These are phyloP conservation scores for Wallacemonas collosoma DNA, from an alignment of 208 protist species.

Conservation along the genomic window DNA sequence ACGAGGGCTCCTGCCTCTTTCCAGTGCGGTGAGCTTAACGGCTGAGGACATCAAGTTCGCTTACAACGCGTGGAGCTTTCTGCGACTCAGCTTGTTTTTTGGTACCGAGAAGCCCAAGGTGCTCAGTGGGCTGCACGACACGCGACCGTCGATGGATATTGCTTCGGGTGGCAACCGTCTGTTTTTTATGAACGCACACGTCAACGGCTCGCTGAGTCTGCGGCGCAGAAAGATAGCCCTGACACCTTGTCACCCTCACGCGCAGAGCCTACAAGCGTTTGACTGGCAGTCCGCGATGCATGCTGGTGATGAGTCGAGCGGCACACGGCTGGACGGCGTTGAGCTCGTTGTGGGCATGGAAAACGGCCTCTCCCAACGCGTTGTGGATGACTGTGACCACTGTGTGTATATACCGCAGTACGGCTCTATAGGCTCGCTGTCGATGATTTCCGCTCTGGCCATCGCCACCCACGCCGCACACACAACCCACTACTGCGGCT, in stretches of 20 bases:
- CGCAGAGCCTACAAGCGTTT: constrained; percentile 52
- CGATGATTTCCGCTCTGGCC: constrained; percentile 78
- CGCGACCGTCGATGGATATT: constrained; percentile 78
- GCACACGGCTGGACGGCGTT: constrained; percentile 23
- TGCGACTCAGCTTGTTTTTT: constrained; percentile 81
- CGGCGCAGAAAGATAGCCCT: constrained; percentile 51
- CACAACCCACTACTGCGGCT: neutral
- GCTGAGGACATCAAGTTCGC: constrained; percentile 91
- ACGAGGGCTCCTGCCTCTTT: constrained; percentile 26
- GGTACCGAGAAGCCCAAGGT: constrained; percentile 64
- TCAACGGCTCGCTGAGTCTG: constrained; percentile 27
- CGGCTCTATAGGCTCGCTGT: constrained; percentile 81
- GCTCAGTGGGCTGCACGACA: constrained; percentile 48
- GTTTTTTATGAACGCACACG: constrained; percentile 67
- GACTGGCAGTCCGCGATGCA: constrained; percentile 23
- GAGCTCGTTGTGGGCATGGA: constrained; percentile 87
- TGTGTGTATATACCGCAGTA: constrained; percentile 84
- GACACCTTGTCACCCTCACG: constrained; percentile 59
- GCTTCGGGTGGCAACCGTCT: constrained; percentile 59
- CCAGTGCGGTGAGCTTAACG: constrained; percentile 41
- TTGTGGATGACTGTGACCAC: constrained; percentile 49
- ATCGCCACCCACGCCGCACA: constrained; percentile 56
- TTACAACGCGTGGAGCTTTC: constrained; percentile 83
- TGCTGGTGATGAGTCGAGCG: neutral
- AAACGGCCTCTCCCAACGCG: constrained; percentile 60